phyloP scores from a whole-genome alignment of 2,329 filamentous ascomycete species.

The Claviceps maximensis region DNA sequence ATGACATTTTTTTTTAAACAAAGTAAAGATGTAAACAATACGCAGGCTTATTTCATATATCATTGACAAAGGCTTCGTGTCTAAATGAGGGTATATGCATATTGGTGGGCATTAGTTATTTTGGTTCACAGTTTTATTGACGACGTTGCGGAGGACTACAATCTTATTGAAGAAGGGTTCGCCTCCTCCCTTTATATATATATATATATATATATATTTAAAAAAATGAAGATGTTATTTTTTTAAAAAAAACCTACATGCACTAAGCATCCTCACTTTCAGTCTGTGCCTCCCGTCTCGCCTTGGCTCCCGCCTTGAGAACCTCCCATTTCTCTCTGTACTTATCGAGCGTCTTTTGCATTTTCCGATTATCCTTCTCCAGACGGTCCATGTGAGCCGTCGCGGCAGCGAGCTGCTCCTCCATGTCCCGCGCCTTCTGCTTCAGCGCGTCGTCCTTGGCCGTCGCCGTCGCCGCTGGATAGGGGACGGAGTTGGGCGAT shows the following conservation, averaged over 20 bases:
- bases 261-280: conserved; percentile 20
- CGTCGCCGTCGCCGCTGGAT: conserved; percentile 12
- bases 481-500: conserved; percentile 27
- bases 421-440: conserved; percentile 48
- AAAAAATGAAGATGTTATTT: too few species aligned
- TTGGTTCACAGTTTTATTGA: too few species aligned
- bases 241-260: too few species aligned
- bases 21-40: too few species aligned
- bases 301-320: conserved; percentile 48
- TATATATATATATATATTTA: background rate
- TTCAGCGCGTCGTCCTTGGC: conserved; percentile 24
- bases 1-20: too few species aligned
- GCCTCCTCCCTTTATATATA: background rate
- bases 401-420: conserved; percentile 47
- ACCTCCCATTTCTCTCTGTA: conserved; percentile 50
- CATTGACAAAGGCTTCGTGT: too few species aligned
- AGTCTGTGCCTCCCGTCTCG: conserved; percentile 27
- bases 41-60: too few species aligned
- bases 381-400: conserved; percentile 50
- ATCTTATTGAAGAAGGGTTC: too few species aligned
- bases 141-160: too few species aligned
- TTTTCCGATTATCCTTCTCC: conserved; percentile 47
- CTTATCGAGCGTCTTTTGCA: conserved; percentile 41
- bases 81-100: too few species aligned
- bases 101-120: too few species aligned